phyloP scores from a whole-genome alignment of 2,329 filamentous ascomycete species.

The Hymenoscyphus repandus region DNA sequence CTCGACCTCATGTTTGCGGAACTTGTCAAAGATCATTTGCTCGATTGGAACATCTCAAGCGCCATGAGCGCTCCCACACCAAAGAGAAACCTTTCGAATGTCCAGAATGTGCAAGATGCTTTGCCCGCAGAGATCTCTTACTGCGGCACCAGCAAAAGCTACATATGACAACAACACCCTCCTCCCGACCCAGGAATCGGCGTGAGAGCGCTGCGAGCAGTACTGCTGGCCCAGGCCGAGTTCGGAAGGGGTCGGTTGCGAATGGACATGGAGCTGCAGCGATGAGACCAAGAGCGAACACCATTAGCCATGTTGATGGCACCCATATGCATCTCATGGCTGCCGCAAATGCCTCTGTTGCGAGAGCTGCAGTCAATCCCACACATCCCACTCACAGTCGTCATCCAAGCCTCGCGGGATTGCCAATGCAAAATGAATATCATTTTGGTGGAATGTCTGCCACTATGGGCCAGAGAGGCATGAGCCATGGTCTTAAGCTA shows the following conservation, averaged over 20 bases:
- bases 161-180: conserved; percentile 86
- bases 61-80: conserved; percentile 95
- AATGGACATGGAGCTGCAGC: conserved; percentile 46
- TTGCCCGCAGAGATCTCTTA: conserved; percentile 86
- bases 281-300: conserved; percentile 89
- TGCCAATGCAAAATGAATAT: conserved; percentile 57
- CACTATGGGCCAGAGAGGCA: conserved; percentile 60
- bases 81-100: conserved; percentile 98
- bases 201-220: conserved; percentile 80
- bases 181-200: conserved; percentile 78
- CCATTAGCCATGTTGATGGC: conserved; percentile 87
- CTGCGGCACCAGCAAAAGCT: conserved; percentile 97
- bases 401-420: conserved; percentile 68
- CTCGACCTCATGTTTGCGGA: conserved; percentile 85
- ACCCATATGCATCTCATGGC: conserved; percentile 68
- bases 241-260: conserved; percentile 88
- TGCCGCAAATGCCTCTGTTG: conserved; percentile 46
- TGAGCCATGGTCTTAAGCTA: conserved; percentile 68
- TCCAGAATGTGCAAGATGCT: conserved; percentile 88
- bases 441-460: conserved; percentile 70
- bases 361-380: conserved; percentile 44
- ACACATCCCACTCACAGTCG: conserved; percentile 57
- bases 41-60: conserved; percentile 90
- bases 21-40: conserved; percentile 93
- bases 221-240: conserved; percentile 62